Conservation (phyloP, 345 rosid species). For the Rhodamnia argentea region DNA sequence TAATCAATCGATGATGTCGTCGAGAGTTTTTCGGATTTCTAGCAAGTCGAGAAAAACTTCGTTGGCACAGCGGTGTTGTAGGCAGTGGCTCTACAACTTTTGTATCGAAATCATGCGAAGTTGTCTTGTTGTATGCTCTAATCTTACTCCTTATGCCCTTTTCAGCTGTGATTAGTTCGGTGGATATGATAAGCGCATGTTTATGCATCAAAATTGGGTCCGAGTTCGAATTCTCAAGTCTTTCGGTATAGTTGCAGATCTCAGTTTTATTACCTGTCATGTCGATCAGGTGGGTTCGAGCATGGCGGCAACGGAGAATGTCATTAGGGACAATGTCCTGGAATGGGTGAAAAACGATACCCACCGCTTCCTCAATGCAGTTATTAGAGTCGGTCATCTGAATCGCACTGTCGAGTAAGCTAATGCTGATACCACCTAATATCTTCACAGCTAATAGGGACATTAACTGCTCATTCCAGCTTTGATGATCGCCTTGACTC, state of each 20-base stretch:
- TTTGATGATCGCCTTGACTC: background rate
- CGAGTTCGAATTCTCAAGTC: background rate
- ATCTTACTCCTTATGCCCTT: background rate
- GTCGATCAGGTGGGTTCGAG: background rate
- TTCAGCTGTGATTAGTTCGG: background rate
- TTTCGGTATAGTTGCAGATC: background rate
- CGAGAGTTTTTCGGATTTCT: background rate
- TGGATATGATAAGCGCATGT: background rate
- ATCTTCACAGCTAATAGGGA: background rate
- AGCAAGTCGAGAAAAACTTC: background rate
- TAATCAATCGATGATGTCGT: background rate
- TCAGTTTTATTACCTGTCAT: background rate
- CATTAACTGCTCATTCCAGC: background rate
- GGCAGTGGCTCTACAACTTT: background rate
- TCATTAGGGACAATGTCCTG: slow-evolving; percentile 4
- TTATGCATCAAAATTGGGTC: background rate
- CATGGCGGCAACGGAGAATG: slow-evolving; percentile 5
- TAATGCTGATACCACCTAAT: background rate
- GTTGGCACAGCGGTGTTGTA: background rate
- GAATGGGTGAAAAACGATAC: slow-evolving; percentile 31
- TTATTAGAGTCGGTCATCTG: slow-evolving; percentile 33
- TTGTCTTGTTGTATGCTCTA: background rate
- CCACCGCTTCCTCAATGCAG: slow-evolving; percentile 25
- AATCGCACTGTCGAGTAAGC: slow-evolving; percentile 29
- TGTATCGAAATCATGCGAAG: background rate